phyloP scores from a whole-genome alignment of 176 grass and related monocot species.

The Carex cristatella region DNA sequence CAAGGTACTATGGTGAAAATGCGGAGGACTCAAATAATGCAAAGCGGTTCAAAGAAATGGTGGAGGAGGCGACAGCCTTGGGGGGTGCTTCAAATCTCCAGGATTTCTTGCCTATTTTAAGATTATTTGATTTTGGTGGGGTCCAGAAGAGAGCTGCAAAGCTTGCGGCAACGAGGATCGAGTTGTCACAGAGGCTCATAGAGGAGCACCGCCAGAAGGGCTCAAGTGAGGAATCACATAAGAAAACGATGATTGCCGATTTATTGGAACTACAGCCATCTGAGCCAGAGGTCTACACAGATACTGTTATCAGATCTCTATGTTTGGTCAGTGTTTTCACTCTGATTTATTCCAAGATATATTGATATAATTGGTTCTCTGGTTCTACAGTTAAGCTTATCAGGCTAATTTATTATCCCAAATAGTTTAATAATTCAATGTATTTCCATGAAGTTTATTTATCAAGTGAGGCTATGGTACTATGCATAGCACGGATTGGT shows the following conservation, averaged over 20 bases:
- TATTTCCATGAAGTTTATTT: not conserved
- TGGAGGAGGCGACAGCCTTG: slow-evolving; percentile 19
- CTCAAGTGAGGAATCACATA: slow-evolving; percentile 8
- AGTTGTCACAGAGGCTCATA: slow-evolving; percentile 42
- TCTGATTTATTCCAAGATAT: not conserved
- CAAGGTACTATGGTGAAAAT: slow-evolving; percentile 29
- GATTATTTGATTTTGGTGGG: slow-evolving; percentile 49
- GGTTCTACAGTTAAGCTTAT: not conserved
- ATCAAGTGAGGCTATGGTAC: too few relatives aligned
- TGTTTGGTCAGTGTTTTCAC: slow-evolving; percentile 33
- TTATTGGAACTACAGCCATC: slow-evolving; percentile 41
- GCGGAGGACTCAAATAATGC: slow-evolving; percentile 44
- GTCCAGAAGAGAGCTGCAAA: slow-evolving; percentile 31
- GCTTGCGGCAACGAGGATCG: slow-evolving; percentile 27
- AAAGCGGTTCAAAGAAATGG: slow-evolving; percentile 34
- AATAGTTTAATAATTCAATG: not conserved
- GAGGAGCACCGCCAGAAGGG: slow-evolving; percentile 30
- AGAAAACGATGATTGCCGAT: slow-evolving; percentile 56
- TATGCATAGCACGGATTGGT: too few relatives aligned
- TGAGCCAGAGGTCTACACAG: slow-evolving; percentile 59
- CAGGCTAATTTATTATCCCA: not conserved
- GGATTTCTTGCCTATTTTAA: slow-evolving; percentile 63
- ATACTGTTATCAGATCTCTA: slow-evolving; percentile 41
- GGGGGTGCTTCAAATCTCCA: slow-evolving; percentile 35
- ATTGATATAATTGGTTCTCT: not conserved